phyloP scores from a whole-genome alignment of 2,329 filamentous ascomycete genomes.

The Talaromyces sp. region DNA sequence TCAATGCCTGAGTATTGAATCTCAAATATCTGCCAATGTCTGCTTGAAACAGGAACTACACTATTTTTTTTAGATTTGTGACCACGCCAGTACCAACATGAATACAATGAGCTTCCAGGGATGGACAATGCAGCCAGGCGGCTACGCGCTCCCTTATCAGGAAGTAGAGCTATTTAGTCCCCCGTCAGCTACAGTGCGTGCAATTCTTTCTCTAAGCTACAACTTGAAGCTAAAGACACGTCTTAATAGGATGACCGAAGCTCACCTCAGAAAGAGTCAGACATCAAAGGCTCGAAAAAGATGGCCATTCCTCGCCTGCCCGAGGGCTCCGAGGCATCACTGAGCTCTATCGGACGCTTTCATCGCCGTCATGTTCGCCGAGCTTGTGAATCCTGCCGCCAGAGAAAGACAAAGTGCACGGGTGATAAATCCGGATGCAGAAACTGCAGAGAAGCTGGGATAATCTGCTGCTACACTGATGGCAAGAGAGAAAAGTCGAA shows the following conservation, averaged over 20 bases:
- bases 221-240: not conserved
- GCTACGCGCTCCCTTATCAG: constrained; percentile 27
- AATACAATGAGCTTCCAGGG: constrained; percentile 23
- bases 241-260: constrained; percentile 21
- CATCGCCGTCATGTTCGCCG: constrained; percentile 34
- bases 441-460: constrained; percentile 41
- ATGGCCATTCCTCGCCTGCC: constrained; percentile 34
- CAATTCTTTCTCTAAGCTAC: not conserved
- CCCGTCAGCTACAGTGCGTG: constrained; percentile 24
- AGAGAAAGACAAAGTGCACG: constrained; percentile 44
- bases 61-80: not conserved
- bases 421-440: constrained; percentile 41
- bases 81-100: constrained; percentile 19
- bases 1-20: not conserved
- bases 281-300: constrained; percentile 21
- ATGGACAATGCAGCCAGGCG: constrained; percentile 27
- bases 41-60: constrained; percentile 1
- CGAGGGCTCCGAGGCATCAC: constrained; percentile 28
- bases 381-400: constrained; percentile 43
- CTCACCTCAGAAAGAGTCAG: constrained; percentile 21
- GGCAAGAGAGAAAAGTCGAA: constrained; percentile 44
- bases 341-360: constrained; percentile 29
- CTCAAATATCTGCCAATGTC: constrained; percentile 9
- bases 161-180: constrained; percentile 28
- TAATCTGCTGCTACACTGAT: constrained; percentile 42